phyloP scores from a whole-genome alignment of 257 asterid genomes.

The Solanum corneliomulleri region DNA sequence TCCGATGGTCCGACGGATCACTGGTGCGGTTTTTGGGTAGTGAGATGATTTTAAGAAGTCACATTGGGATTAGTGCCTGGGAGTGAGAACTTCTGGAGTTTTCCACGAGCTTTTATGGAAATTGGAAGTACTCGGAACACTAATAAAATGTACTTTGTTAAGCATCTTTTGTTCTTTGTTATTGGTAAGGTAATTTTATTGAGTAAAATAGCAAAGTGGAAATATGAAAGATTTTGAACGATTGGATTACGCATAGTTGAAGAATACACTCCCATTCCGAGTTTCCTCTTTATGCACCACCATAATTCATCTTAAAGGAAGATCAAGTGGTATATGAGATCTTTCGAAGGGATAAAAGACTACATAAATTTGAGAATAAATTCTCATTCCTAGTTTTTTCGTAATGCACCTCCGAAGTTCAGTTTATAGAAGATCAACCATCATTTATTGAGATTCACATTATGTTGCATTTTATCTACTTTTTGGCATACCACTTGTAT shows the following conservation, averaged over 20 bases:
- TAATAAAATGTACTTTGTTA: background rate
- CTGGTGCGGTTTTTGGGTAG: background rate
- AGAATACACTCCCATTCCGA: background rate
- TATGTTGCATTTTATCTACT: background rate
- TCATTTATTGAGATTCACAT: background rate
- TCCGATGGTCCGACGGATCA: background rate
- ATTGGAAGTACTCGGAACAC: no score
- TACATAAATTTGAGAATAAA: background rate
- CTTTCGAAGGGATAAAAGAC: background rate
- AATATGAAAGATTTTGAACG: background rate
- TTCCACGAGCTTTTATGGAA: no score
- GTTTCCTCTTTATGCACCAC: background rate
- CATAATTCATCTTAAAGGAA: background rate
- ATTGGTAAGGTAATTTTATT: background rate
- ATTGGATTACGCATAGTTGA: background rate
- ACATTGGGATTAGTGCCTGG: background rate
- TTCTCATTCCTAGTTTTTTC: background rate
- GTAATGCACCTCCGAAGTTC: background rate
- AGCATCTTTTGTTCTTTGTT: background rate
- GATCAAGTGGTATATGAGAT: background rate
- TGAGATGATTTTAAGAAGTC: background rate
- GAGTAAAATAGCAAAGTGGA: background rate
- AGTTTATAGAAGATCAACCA: background rate
- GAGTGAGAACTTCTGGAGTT: background rate
- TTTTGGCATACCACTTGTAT: background rate